Base-by-base conservation (phyloP, 495 filamentous ascomycete species). In the Hyaloscypha variabilis region DNA sequence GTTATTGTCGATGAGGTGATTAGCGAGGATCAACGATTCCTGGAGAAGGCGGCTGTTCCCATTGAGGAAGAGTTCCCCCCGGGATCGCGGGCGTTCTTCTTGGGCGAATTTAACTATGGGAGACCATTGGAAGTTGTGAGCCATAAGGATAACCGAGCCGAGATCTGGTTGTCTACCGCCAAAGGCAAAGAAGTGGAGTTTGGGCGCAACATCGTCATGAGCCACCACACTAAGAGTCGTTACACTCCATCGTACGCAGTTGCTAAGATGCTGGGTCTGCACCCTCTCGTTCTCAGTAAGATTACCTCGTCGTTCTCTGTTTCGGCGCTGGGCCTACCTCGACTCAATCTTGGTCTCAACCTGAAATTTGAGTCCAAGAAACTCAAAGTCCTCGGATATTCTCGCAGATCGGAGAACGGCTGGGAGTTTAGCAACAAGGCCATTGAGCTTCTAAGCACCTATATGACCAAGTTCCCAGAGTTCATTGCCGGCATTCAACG, bases 351-450 rank as follows among this genome's bases (percentile, higher is more conserved):
- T 17, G 96, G 96, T 10, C 81, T 99, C 49, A 99, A 98, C 72
- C 80, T 99, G 64, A 99, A 99, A 73, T 98, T 98, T 63, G 94
- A 99, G 75, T 90, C 89, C 0, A 92, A 88, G 77, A 96, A 97
- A 77, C 86, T 92, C 62, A 99, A 99, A 76, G 96, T 99, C 6
- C 82, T 98, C 19, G 96, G 96, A 6, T 99, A 97, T 74, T 96
- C 94, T 21, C 92, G 93, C 65, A 91, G 91, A 56, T 87, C 87
- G 21, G 81, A 86, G 14, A 88, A 83, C 17, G 96, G 96, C 10
- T 99, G 96, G 96, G 96, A 98, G 76, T 98, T 95, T 72, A 96
- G 92, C 71, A 82, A 85, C 60, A 92, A 94, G 70, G 92, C 96
- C 10, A 81, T 97, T 53, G 81, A 86, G 6, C 77, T 99, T 63